Base-by-base conservation (phyloP, 163 green algal genomes). In the Trebouxiophyceae sp. region DNA sequence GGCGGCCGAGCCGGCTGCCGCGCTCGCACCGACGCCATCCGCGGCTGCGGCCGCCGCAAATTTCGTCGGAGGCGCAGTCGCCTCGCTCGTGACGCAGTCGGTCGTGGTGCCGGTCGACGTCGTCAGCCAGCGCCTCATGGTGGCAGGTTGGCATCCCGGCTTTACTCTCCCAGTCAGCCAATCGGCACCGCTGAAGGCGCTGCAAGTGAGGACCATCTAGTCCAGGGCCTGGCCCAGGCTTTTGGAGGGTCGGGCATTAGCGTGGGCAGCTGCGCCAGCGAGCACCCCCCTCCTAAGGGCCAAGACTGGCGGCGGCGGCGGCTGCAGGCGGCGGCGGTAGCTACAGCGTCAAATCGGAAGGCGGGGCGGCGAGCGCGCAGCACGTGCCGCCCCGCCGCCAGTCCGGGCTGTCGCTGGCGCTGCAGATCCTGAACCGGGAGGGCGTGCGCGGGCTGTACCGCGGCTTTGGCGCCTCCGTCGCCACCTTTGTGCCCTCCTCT, bases 61-160 rank as follows among this genome's bases (percentile, higher is more conserved):
- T 70, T 90, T 92, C 33, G 47, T 87, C 26, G 66, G 54, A 12
- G 90, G 87, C 24, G 89, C 72, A 4, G 60, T 76, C 2, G 89
- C 81, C 5, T 89, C 73, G 1, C 60, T 95, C 0, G 73, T 80
- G 63, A 90, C 84, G 0, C 92, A 97, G 72, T 57, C 74, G 1
- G 75, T 97, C 3, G 80, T 84, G 0, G 91, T 97, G 24, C 92
- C 92, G 34, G 77, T 97, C 1, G 92, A 98, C 70, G 90, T 98
- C 24, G 73, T 90, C 31, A 84, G 76, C 0, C 80, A 88, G 60
- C 65, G 81, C 7, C 69, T 82, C 1, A 88, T 88, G 81, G 69
- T 88, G 3, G 44, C 45, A 46, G 65, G 60, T 63, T 29, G 19
- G n/a, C n/a, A n/a, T n/a, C n/a, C n/a, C n/a, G n/a, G n/a, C n/a